These are phyloP conservation scores for Auriscalpium orientale DNA, from an alignment of 768 basidiomycete genomes.

Conservation along the genomic window DNA sequence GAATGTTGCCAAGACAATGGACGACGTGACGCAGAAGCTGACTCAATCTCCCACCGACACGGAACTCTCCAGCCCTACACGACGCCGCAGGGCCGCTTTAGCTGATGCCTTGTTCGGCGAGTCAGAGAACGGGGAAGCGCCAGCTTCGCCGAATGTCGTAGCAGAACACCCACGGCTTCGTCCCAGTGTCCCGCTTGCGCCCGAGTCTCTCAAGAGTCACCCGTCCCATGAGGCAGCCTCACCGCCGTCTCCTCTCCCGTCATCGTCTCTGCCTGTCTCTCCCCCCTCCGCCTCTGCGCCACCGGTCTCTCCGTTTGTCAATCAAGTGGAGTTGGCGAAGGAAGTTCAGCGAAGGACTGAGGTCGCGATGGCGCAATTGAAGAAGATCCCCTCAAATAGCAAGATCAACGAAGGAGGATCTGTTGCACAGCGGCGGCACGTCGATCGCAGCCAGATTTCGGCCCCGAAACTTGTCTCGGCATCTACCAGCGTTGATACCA, in stretches of 20 bases:
- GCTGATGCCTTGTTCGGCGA: constrained; percentile 68
- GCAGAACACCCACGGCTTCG: background rate
- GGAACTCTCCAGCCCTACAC: constrained; percentile 34
- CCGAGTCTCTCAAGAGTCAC: too few relatives aligned
- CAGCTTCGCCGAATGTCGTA: background rate
- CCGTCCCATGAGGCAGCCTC: background rate
- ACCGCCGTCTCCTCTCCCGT: background rate
- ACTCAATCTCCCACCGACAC: constrained; percentile 28
- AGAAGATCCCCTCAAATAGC: constrained; percentile 32
- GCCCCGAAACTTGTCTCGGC: constrained; percentile 33
- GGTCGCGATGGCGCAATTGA: constrained; percentile 35
- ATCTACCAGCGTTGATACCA: constrained; percentile 30
- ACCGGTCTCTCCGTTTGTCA: background rate
- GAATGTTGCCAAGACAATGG: background rate
- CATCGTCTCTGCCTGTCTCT: background rate
- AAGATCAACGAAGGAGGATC: constrained; percentile 18
- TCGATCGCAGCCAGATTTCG: constrained; percentile 32
- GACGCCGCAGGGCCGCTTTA: constrained; percentile 59
- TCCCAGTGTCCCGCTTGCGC: background rate
- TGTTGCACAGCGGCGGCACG: constrained; percentile 20
- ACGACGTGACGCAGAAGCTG: constrained; percentile 25
- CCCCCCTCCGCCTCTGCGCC: background rate
- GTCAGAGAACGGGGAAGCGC: constrained; percentile 27
- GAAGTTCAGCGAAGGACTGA: constrained; percentile 12
- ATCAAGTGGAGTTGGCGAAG: constrained; percentile 10